Evolutionary conservation across 495 filamentous ascomycete genomes (phyloP).

Genomic region (Xylaria longipes): DNA sequence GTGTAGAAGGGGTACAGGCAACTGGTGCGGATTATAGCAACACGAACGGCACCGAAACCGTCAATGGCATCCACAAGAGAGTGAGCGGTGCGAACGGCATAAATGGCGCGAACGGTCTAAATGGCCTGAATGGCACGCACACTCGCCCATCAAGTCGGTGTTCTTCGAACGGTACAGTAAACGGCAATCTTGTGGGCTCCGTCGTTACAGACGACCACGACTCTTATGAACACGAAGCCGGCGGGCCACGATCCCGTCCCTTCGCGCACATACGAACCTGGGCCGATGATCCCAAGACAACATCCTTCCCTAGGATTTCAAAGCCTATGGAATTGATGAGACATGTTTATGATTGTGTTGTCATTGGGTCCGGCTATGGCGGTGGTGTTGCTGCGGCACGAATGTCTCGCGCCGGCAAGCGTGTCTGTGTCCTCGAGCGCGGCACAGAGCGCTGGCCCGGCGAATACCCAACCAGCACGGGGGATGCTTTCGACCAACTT

Average conservation of each 20-base stretch:
- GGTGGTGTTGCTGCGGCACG: conserved; percentile 70
- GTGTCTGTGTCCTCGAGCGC: conserved; percentile 67
- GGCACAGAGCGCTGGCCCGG: conserved; percentile 70
- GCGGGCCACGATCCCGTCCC: conserved; percentile 45
- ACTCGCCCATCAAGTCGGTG: conserved; percentile 14
- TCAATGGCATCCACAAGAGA: conserved; percentile 24
- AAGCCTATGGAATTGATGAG: conserved; percentile 63
- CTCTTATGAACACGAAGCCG: conserved; percentile 36
- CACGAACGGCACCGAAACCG: conserved; percentile 16
- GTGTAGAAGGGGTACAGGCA: background rate
- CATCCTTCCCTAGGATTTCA: conserved; percentile 58
- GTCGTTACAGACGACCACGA: conserved; percentile 22
- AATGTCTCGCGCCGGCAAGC: conserved; percentile 66
- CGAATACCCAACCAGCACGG: conserved; percentile 60
- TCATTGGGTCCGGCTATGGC: conserved; percentile 72
- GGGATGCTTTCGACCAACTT: conserved; percentile 55
- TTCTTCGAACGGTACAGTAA: conserved; percentile 1
- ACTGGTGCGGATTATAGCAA: conserved; percentile 14
- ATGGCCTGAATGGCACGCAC: background rate
- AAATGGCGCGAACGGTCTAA: background rate
- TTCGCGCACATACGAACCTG: conserved; percentile 48
- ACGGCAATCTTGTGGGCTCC: conserved; percentile 1
- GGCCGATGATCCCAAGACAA: conserved; percentile 47
- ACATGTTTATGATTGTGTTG: conserved; percentile 66
- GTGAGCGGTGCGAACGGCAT: conserved; percentile 16